Conservation (phyloP, 148 eudicot species). For the Silene uniflora region DNA sequence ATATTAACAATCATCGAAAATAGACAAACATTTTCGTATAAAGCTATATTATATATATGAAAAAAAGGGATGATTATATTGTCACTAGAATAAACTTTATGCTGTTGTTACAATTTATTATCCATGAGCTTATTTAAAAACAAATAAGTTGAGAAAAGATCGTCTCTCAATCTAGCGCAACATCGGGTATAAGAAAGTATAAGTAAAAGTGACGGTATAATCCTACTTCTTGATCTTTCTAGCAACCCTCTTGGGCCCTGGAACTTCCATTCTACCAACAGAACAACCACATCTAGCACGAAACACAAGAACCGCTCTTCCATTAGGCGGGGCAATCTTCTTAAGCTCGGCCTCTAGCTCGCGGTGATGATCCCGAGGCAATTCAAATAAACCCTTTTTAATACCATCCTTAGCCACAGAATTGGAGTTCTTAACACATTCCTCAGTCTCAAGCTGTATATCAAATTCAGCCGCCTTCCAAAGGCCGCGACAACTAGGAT, state of each 20-base stretch:
- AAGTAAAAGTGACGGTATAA: constrained; percentile 3
- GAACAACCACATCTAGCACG: constrained; percentile 83
- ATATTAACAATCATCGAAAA: neutral
- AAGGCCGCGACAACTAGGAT: constrained; percentile 63
- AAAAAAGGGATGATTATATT: constrained; percentile 21
- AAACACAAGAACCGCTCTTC: constrained; percentile 74
- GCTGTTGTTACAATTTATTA: constrained; percentile 35
- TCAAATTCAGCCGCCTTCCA: constrained; percentile 75
- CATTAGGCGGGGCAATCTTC: constrained; percentile 86
- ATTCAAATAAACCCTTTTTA: constrained; percentile 63
- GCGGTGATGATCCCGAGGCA: constrained; percentile 65
- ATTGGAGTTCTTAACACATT: constrained; percentile 50
- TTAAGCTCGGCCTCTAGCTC: constrained; percentile 84
- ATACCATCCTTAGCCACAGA: constrained; percentile 34
- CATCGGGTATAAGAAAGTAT: constrained; percentile 4
- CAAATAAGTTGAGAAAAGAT: constrained; percentile 13
- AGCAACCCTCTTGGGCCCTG: constrained; percentile 50
- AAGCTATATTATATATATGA: neutral
- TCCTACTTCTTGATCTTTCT: constrained; percentile 74
- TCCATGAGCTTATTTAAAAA: constrained; percentile 27
- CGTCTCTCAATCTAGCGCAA: constrained; percentile 10
- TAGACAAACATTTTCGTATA: neutral
- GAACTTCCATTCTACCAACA: constrained; percentile 85
- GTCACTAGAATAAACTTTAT: constrained; percentile 24
- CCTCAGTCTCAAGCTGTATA: constrained; percentile 78